Base-by-base conservation (phyloP, 176 grass and related monocot genomes). In the Avena sativa region DNA sequence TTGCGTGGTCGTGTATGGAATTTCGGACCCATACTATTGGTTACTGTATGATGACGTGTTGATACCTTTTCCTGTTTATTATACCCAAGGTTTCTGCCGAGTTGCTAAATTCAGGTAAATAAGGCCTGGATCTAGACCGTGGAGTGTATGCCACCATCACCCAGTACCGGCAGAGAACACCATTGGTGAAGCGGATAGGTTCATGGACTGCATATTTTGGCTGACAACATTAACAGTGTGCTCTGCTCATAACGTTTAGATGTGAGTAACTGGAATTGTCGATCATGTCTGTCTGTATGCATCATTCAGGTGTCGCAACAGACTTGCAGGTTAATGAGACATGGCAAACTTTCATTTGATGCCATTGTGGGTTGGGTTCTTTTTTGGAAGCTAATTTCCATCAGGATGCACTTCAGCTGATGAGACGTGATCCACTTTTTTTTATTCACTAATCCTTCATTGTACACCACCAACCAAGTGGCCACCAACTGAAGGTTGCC, bases 291-390 rank as follows among this genome's bases (percentile, higher is more conserved):
- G 63, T 43, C 44, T 86, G 79, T 38, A 36, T 67, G 43, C 71
- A 84, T 38, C 69, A 76, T 34, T 19, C 8, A 72, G 36, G 21
- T 86, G 2, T 17, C 72, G 50, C 69, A 67, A 64, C 26, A 76
- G 20, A 84, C 12, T 70, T 76, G 36, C 63, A 21, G 4, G 61
- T 85, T 85, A 7, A 14, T 55, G 78, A 56, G 44, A 79, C 53
- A 55, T 65, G 84, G 8, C 16, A 83, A 83, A 90, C 48, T 90
- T 55, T 83, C 55, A 79, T 62, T 32, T 81, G 78, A 81, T 40
- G 38, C 28, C 81, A 65, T 34, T 57, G 69, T 21, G 32, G 76
- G 71, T 20, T 78, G 61, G 74, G 46, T 28, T 53, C 44, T 55
- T 79, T 83, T 72, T 44, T 12, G 56, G 40, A 59, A 63, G 58